Evolutionary conservation across 2,329 filamentous ascomycete species (phyloP).

Genomic region (Xylaria arbuscula): DNA sequence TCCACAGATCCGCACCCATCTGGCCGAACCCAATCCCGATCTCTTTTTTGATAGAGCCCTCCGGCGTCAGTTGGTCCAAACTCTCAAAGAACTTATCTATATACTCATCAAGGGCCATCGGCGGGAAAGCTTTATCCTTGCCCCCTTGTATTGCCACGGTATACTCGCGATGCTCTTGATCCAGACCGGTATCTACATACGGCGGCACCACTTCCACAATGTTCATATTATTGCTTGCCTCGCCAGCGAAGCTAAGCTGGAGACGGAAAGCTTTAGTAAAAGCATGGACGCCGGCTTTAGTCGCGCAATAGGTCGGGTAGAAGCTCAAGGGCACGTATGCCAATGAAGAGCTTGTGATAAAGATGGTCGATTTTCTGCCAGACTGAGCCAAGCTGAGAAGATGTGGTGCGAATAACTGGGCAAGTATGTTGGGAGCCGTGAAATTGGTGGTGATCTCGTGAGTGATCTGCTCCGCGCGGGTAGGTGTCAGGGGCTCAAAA

Average conservation of each 20-base stretch:
- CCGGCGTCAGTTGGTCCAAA: constrained; percentile 41
- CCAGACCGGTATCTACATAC: background rate
- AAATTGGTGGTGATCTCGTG: constrained; percentile 5
- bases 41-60: constrained; percentile 45
- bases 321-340: constrained; percentile 46
- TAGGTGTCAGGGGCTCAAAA: background rate
- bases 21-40: constrained; percentile 48
- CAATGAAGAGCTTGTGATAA: constrained; percentile 49
- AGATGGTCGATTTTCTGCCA: constrained; percentile 40
- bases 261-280: constrained; percentile 43
- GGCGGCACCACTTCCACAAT: background rate
- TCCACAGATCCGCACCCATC: background rate
- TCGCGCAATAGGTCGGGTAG: constrained; percentile 50
- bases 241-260: constrained; percentile 41
- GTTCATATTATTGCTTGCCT: constrained; percentile 8
- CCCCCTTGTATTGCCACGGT: constrained; percentile 40
- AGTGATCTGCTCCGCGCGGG: background rate
- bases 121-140: constrained; percentile 40
- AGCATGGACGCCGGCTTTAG: constrained; percentile 50
- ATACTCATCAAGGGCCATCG: constrained; percentile 51
- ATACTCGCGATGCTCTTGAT: constrained; percentile 39
- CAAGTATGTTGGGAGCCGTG: constrained; percentile 7
- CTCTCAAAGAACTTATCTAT: constrained; percentile 46
- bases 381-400: background rate
- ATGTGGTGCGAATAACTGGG: background rate